A percentile compares a stretch with the other conserved stretches of the same genome.
These are phyloP conservation scores for Sordaria brevicollis DNA, from an alignment of 495 filamentous ascomycete genomes.

Conservation along the genomic window DNA sequence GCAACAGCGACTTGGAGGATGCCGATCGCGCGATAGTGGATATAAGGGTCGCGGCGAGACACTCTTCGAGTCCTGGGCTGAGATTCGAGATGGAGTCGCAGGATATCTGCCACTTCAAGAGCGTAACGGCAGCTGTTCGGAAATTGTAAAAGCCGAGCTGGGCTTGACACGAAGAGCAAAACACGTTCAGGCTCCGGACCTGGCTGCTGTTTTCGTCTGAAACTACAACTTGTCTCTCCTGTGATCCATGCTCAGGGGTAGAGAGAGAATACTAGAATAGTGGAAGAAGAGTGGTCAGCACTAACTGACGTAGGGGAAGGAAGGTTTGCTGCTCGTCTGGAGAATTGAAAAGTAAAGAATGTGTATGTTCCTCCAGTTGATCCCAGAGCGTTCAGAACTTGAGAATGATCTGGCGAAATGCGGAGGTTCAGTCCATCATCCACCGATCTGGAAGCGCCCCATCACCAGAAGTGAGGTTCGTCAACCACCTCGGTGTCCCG, in stretches of 20 bases:
- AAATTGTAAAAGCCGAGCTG: slow-evolving; percentile 45
- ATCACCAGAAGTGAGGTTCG: slow-evolving; percentile 16
- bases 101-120: slow-evolving; percentile 30
- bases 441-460: slow-evolving; percentile 21
- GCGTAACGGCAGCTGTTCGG: slow-evolving; percentile 24
- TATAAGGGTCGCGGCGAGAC: slow-evolving; percentile 36
- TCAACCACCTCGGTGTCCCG: slow-evolving; percentile 9
- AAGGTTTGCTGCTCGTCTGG: background rate
- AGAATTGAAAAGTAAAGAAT: background rate
- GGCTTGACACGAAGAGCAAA: slow-evolving; percentile 27
- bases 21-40: slow-evolving; percentile 35
- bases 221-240: slow-evolving; percentile 3
- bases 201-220: background rate
- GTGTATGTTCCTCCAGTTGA: slow-evolving; percentile 54
- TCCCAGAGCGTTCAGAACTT: slow-evolving; percentile 42
- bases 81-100: slow-evolving; percentile 12
- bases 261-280: slow-evolving; percentile 16
- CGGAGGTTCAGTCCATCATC: slow-evolving; percentile 28
- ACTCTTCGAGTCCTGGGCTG: slow-evolving; percentile 28
- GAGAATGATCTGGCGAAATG: slow-evolving; percentile 38
- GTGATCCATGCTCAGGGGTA: slow-evolving; percentile 7
- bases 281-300: slow-evolving; percentile 9
- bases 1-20: slow-evolving; percentile 38
- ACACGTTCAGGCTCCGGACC: slow-evolving; percentile 21
- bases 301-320: slow-evolving; percentile 15